Percentiles rank a stretch among this genome's conserved stretches.
phyloP scores from a whole-genome alignment of 1,284 basidiomycete genomes.

The Tilletiopsis washingtonensis region DNA sequence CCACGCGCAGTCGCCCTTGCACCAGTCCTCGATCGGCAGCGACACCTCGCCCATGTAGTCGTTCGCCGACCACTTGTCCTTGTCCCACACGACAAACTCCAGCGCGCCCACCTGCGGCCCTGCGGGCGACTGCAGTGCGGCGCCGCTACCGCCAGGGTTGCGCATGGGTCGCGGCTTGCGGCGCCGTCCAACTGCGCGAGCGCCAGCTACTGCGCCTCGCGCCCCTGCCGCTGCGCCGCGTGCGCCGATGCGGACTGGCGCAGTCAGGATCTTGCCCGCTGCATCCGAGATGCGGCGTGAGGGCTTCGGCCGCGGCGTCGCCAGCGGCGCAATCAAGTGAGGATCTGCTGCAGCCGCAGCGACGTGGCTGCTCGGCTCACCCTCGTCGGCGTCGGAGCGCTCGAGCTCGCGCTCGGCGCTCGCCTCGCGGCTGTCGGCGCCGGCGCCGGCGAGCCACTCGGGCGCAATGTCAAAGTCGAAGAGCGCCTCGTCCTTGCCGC shows the following conservation, averaged over 20 bases:
- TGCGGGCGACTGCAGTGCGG: not conserved
- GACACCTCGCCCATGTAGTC: conserved; percentile 87
- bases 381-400: not conserved
- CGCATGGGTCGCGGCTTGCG: conserved; percentile 33
- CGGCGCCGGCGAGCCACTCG: conserved; percentile 50
- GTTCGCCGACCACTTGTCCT: conserved; percentile 63
- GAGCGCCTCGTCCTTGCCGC: conserved; percentile 40
- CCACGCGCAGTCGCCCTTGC: conserved; percentile 45
- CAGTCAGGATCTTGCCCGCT: conserved; percentile 25
- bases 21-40: conserved; percentile 73
- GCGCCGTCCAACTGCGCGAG: conserved; percentile 21
- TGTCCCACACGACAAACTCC: conserved; percentile 88
- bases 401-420: conserved; percentile 31
- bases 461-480: conserved; percentile 24
- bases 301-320: not conserved
- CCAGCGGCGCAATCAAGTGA: too few species aligned
- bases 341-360: too few species aligned
- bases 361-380: conserved; percentile 1
- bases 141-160: conserved; percentile 7
- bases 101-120: conserved; percentile 57
- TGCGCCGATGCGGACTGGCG: conserved; percentile 20
- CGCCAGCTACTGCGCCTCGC: conserved; percentile 27
- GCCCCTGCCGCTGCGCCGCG: conserved; percentile 24
- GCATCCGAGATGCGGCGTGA: conserved; percentile 11
- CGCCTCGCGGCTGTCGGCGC: conserved; percentile 50